Evolutionary conservation across 441 rosid species (phyloP).

Genomic region (Pelargonium australe): DNA sequence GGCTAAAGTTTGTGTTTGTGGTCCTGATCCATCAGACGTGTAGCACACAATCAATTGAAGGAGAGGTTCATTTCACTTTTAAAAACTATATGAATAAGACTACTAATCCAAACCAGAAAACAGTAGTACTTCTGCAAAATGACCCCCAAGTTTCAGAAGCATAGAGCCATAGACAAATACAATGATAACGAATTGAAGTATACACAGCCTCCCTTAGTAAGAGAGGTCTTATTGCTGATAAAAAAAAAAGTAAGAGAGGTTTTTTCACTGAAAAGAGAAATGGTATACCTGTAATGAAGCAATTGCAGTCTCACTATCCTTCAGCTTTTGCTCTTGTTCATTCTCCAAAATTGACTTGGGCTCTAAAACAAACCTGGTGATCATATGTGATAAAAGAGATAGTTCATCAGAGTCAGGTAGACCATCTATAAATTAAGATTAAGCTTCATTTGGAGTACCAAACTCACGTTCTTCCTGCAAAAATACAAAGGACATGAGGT

Average conservation of each 20-base stretch:
- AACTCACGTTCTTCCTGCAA: slow-evolving; percentile 95
- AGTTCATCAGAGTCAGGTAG: slow-evolving; percentile 20
- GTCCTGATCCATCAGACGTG: too few relatives aligned
- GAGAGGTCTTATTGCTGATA: too few relatives aligned
- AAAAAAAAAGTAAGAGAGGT: neutral
- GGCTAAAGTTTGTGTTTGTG: too few relatives aligned
- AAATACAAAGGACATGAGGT: slow-evolving; percentile 19
- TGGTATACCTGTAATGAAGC: slow-evolving; percentile 57
- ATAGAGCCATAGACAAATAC: neutral
- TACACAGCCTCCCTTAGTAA: neutral
- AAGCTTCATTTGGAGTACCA: slow-evolving; percentile 15
- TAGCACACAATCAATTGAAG: too few relatives aligned
- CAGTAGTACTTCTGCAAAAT: too few relatives aligned
- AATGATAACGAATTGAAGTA: neutral
- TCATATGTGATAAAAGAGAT: slow-evolving; percentile 16
- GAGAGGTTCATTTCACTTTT: too few relatives aligned
- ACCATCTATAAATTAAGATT: neutral
- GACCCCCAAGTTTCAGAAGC: too few relatives aligned
- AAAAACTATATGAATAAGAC: too few relatives aligned
- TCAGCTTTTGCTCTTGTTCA: slow-evolving; percentile 79
- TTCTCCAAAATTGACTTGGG: slow-evolving; percentile 50
- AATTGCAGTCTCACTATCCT: slow-evolving; percentile 77
- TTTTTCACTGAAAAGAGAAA: neutral
- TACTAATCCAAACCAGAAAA: too few relatives aligned
- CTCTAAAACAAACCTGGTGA: slow-evolving; percentile 73